Evolutionary conservation across 345 rosid genomes (phyloP).

Genomic region (Noccaea caerulescens): DNA sequence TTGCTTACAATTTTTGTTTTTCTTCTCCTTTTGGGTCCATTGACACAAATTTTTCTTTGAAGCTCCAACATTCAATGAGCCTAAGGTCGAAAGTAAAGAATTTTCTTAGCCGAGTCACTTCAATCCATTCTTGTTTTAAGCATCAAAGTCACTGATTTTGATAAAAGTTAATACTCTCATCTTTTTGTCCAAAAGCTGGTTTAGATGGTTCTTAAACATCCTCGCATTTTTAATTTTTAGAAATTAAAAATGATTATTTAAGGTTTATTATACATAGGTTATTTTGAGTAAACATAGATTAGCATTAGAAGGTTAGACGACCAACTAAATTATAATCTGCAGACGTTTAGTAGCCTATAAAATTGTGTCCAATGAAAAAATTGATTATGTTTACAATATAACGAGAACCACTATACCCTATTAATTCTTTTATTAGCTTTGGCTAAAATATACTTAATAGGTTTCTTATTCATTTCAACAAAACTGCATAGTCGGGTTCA

Average conservation of each 20-base stretch:
- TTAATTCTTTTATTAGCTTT: background rate
- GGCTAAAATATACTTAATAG: background rate
- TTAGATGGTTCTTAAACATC: background rate
- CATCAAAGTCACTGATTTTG: constrained; percentile 29
- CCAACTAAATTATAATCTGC: constrained; percentile 8
- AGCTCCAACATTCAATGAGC: constrained; percentile 47
- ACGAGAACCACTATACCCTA: background rate
- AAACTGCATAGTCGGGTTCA: too few species aligned
- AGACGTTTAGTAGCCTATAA: constrained; percentile 4
- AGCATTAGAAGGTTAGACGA: background rate
- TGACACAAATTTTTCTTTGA: constrained; percentile 33
- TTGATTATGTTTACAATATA: background rate
- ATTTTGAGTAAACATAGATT: background rate
- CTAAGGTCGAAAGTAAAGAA: constrained; percentile 22
- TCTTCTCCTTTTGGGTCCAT: constrained; percentile 40
- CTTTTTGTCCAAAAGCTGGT: background rate
- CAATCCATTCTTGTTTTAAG: constrained; percentile 35
- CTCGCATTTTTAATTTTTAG: constrained; percentile 2
- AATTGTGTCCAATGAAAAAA: background rate
- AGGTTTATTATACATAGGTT: background rate
- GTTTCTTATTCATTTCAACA: background rate
- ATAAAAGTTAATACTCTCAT: background rate
- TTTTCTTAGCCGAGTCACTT: constrained; percentile 31
- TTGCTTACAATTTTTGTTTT: constrained; percentile 1
- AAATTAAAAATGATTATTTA: background rate